These are phyloP conservation scores for Capronia epimyces DNA, from an alignment of 2,329 filamentous ascomycete species.

Conservation along the genomic window DNA sequence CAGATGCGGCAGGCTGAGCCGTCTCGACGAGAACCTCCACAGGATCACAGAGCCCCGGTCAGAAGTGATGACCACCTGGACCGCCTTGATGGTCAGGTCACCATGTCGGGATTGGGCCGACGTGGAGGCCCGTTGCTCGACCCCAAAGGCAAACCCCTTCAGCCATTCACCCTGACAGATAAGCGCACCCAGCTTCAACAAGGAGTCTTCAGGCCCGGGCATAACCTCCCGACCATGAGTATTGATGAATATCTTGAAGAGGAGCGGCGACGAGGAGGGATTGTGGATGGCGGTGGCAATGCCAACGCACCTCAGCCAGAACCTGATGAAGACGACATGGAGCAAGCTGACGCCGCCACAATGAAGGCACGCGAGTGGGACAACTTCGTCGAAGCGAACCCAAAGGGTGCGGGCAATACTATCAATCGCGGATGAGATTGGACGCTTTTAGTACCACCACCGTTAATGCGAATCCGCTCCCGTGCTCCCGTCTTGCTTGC, in stretches of 20 bases:
- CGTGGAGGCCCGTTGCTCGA: constrained; percentile 68
- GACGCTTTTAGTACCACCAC: background rate
- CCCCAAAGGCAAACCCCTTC: constrained; percentile 72
- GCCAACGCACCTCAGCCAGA: constrained; percentile 62
- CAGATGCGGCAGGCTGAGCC: constrained; percentile 58
- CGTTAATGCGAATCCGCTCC: too few species aligned
- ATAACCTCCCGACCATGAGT: constrained; percentile 93
- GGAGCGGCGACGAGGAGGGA: constrained; percentile 74
- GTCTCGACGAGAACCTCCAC: constrained; percentile 33
- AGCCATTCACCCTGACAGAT: constrained; percentile 82
- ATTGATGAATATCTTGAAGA: constrained; percentile 98
- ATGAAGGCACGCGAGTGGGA: constrained; percentile 95
- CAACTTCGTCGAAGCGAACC: constrained; percentile 85
- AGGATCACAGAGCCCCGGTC: constrained; percentile 31
- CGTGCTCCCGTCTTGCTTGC: too few species aligned
- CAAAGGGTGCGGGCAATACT: constrained; percentile 55
- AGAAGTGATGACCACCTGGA: constrained; percentile 55
- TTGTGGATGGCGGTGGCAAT: constrained; percentile 85
- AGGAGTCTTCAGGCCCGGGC: constrained; percentile 82
- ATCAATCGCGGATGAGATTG: constrained; percentile 42
- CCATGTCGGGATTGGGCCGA: constrained; percentile 45
- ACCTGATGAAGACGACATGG: constrained; percentile 82
- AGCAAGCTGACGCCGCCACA: constrained; percentile 82
- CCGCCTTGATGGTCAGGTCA: constrained; percentile 62
- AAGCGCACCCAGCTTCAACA: constrained; percentile 68